Evolutionary conservation across 495 filamentous ascomycete genomes (phyloP).

Genomic region (Bacidia gigantensis): DNA sequence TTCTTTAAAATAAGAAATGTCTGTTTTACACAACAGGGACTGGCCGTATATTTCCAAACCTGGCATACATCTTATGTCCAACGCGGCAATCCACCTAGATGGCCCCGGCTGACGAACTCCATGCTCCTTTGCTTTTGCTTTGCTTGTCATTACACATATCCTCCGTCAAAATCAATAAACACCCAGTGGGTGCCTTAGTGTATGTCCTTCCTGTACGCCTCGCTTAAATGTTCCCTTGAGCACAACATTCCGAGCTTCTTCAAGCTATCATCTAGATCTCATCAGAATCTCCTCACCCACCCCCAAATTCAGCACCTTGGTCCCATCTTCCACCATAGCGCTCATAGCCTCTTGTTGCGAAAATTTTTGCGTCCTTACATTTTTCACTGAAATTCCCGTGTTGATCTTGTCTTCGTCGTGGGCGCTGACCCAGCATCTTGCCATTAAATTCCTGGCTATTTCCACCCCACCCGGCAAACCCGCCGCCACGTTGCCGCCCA

Average conservation of each 20-base stretch:
- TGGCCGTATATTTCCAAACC: neutral
- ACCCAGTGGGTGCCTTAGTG: no score
- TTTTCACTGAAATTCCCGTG: slow-evolving; percentile 35
- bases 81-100: neutral
- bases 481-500: slow-evolving; percentile 46
- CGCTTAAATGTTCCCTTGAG: no score
- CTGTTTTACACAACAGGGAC: no score
- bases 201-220: no score
- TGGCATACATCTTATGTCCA: neutral
- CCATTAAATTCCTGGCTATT: slow-evolving; percentile 38
- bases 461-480: slow-evolving; percentile 44
- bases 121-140: neutral
- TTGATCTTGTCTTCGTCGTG: slow-evolving; percentile 53
- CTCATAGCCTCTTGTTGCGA: slow-evolving; percentile 59
- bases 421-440: slow-evolving; percentile 47
- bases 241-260: no score
- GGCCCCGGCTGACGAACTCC: neutral
- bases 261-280: neutral
- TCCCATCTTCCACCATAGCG: slow-evolving; percentile 21
- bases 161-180: neutral
- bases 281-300: slow-evolving; percentile 1
- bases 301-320: slow-evolving; percentile 6
- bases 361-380: slow-evolving; percentile 49
- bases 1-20: no score
- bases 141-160: neutral